Base-by-base conservation (phyloP, 2,329 filamentous ascomycete genomes). In the Phyllosticta ampelicida region DNA sequence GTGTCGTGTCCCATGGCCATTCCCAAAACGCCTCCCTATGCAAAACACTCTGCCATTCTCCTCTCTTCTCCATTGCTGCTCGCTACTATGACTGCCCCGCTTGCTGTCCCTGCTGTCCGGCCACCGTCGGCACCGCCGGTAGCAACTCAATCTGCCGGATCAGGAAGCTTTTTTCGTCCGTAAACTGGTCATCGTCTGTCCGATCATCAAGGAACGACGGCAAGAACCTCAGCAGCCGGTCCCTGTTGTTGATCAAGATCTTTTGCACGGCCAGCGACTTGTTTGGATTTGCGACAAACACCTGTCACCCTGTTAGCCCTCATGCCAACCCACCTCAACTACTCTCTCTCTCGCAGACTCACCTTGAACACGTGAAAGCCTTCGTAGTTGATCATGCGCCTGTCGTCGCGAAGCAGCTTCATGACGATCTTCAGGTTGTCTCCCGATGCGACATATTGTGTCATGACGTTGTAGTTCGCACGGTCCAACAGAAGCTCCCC, bases 331-430 rank as follows among this genome's bases (percentile, higher is more conserved):
- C 51, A 51, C 28, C n/a, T n/a, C n/a, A n/a, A n/a, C n/a, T n/a
- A 36, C 5, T n/a, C 36, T 51, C 56, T 50, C 50, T 54, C 51
- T 28, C 13, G 3, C 11, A 44, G 5, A 61, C 65, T 55, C 61
- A 84, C 82, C 78, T 99, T 99, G 81, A 99, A 99, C 49, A 99
- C 92, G 71, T 99, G 94, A 72, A 99, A 99, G 8, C 91, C 94
- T 72, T 99, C 94, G 71, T 99, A 99, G 74, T 97, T 94, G 62
- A 99, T 94, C 91, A 99, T 99, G 73, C 95, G 94, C 65, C 92
- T 84, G 72, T 97, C 92, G 71, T 97, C 94, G 64, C 90, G 86
- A 61, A 99, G 78, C 60, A 99, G 79, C 72, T 95, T 97, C 94
- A 99, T 99, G 76, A 91, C 94, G 63, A 97, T 87, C 76, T 99